These are phyloP conservation scores for Liquidambar formosana DNA, from an alignment of 164 flowering plant species.

Conservation along the genomic window DNA sequence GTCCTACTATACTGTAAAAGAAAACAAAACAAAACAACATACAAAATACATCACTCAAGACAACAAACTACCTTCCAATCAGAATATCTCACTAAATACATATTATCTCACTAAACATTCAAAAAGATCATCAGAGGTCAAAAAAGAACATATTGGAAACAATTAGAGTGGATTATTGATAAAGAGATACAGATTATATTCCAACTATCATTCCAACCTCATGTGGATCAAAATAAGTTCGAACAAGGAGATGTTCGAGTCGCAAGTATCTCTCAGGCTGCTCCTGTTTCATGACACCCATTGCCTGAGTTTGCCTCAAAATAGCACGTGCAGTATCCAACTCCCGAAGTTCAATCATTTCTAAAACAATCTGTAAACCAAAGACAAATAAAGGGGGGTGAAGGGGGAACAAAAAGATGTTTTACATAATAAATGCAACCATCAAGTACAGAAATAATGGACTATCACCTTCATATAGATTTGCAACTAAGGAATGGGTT, in stretches of 20 bases:
- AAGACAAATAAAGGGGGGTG: not conserved
- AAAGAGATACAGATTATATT: not conserved
- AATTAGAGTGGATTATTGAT: not conserved
- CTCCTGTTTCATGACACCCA: slow-evolving; percentile 99
- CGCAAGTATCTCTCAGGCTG: slow-evolving; percentile 95
- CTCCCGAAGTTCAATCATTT: slow-evolving; percentile 98
- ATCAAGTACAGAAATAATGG: not conserved
- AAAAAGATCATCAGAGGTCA: not conserved
- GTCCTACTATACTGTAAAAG: no score
- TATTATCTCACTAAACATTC: not conserved
- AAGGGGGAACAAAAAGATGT: not conserved
- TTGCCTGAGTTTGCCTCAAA: slow-evolving; percentile 94
- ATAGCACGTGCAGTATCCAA: slow-evolving; percentile 97
- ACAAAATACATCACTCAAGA: no score
- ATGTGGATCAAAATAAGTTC: slow-evolving; percentile 96
- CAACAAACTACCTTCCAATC: no score
- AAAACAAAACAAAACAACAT: no score
- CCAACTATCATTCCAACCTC: slow-evolving; percentile 57
- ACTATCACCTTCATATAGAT: not conserved
- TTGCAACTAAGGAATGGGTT: not conserved
- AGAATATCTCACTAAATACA: no score
- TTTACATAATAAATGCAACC: not conserved
- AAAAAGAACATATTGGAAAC: no score
- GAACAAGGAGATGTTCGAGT: slow-evolving; percentile 94
- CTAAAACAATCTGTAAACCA: slow-evolving; percentile 77